phyloP scores from a whole-genome alignment of 495 filamentous ascomycete genomes.

The Xylaria bambusicola region DNA sequence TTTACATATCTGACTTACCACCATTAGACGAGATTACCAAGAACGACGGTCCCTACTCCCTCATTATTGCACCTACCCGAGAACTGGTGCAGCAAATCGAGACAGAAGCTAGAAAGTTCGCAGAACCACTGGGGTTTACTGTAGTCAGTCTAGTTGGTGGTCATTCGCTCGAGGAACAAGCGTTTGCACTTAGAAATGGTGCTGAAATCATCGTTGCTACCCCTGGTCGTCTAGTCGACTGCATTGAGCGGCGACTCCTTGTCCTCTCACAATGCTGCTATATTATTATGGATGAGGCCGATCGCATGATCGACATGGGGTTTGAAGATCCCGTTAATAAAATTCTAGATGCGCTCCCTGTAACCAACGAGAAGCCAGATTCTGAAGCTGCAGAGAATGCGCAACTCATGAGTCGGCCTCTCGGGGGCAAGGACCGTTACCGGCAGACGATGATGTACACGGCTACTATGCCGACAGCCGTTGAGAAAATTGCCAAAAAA shows the following conservation, averaged over 20 bases:
- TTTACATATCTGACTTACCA: constrained; percentile 92
- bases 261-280: constrained; percentile 97
- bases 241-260: constrained; percentile 88
- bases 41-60: constrained; percentile 94
- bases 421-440: constrained; percentile 84
- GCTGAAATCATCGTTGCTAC: constrained; percentile 99
- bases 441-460: constrained; percentile 99
- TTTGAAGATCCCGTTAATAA: constrained; percentile 98
- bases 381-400: constrained; percentile 91
- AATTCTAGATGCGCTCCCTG: constrained; percentile 95
- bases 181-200: constrained; percentile 88
- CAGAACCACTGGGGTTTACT: constrained; percentile 86
- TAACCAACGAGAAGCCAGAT: constrained; percentile 94
- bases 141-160: constrained; percentile 97
- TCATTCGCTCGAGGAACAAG: constrained; percentile 92
- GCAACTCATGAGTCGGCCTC: constrained; percentile 75
- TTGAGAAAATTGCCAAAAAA: constrained; percentile 94
- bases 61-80: constrained; percentile 96
- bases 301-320: constrained; percentile 98
- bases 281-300: constrained; percentile 95
- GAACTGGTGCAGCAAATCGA: constrained; percentile 99
- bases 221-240: constrained; percentile 94
- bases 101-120: constrained; percentile 91
- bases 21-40: constrained; percentile 84
- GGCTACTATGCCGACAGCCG: constrained; percentile 91